phyloP scores from a whole-genome alignment of 108 stramenopile species.

The Fragilariopsis cylindrus region DNA sequence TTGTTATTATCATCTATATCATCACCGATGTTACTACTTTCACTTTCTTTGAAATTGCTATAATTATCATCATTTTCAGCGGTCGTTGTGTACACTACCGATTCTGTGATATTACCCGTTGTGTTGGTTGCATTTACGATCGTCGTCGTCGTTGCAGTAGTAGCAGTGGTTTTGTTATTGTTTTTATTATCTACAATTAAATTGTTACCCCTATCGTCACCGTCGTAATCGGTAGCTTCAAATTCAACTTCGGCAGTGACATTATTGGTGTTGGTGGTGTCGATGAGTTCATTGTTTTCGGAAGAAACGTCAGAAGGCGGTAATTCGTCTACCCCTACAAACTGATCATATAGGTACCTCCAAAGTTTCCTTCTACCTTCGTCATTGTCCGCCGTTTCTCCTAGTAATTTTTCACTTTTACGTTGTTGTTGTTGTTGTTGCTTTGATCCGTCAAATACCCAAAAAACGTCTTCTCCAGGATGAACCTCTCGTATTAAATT shows the following conservation, averaged over 20 bases:
- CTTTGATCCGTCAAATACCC: not conserved
- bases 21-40: constrained; percentile 8
- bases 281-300: not conserved
- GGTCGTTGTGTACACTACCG: constrained; percentile 5
- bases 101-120: constrained; percentile 2
- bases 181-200: not conserved
- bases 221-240: not conserved
- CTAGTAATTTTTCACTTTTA: not conserved
- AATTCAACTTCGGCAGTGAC: constrained; percentile 18
- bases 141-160: constrained; percentile 11
- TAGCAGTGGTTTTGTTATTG: constrained; percentile 12
- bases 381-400: not conserved
- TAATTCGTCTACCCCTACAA: constrained; percentile 27
- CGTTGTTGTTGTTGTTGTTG: constrained; percentile 12
- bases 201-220: not conserved
- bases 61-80: not conserved
- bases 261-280: not conserved
- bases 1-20: constrained; percentile 7
- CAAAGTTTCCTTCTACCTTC: constrained; percentile 1
- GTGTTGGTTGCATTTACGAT: not conserved
- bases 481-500: constrained; percentile 7
- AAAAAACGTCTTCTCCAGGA: not conserved
- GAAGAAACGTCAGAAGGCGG: not conserved
- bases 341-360: constrained; percentile 29
- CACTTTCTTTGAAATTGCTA: not conserved